Conservation (phyloP, 2,329 filamentous ascomycete species). For the Akanthomyces muscarius region DNA sequence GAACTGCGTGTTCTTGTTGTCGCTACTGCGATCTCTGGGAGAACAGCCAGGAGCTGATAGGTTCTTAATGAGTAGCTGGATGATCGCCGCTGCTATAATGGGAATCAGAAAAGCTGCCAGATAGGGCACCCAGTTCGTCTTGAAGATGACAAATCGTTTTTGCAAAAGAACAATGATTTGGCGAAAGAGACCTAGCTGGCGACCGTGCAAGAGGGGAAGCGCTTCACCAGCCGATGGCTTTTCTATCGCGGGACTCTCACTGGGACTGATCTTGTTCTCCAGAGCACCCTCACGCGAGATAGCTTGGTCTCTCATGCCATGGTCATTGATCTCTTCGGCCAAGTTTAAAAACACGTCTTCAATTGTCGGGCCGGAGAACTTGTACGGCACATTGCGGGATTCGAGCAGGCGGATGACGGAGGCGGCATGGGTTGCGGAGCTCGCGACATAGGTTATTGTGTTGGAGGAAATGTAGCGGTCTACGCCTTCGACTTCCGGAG, state of each 20-base stretch:
- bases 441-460: slow-evolving; percentile 64
- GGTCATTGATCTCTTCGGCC: slow-evolving; percentile 41
- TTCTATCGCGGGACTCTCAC: neutral
- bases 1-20: slow-evolving; percentile 19
- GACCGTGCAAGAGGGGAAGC: slow-evolving; percentile 49
- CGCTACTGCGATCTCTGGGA: slow-evolving; percentile 19
- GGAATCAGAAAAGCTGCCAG: slow-evolving; percentile 70
- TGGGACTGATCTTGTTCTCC: neutral
- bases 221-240: neutral
- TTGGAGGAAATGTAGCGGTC: slow-evolving; percentile 57
- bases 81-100: slow-evolving; percentile 68
- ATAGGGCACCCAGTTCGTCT: slow-evolving; percentile 58
- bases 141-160: slow-evolving; percentile 62
- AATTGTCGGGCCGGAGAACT: slow-evolving; percentile 65
- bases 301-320: slow-evolving; percentile 7
- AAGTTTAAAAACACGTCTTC: slow-evolving; percentile 71
- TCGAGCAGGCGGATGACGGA: slow-evolving; percentile 65
- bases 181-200: slow-evolving; percentile 51
- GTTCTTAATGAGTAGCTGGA: slow-evolving; percentile 64
- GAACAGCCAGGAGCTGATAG: slow-evolving; percentile 48
- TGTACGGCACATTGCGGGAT: slow-evolving; percentile 57
- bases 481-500: slow-evolving; percentile 49
- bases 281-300: neutral
- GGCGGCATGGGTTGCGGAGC: slow-evolving; percentile 63
- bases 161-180: slow-evolving; percentile 61